These are phyloP conservation scores for Gaeumannomyces tritici DNA, from an alignment of 2,329 filamentous ascomycete species.

Conservation along the genomic window DNA sequence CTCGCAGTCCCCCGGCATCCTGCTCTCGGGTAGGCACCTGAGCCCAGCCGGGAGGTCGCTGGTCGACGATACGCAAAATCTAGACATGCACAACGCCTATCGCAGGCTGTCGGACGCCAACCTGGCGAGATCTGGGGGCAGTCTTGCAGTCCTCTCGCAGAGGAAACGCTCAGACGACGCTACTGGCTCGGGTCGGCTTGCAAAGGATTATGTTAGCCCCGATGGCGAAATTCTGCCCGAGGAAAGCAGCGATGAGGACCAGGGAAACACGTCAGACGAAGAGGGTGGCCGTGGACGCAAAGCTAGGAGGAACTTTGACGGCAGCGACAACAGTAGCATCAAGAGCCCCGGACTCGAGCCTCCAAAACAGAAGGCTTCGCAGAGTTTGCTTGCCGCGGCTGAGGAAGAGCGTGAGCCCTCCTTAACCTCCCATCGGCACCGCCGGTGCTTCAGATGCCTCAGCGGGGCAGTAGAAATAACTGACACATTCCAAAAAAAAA, in stretches of 20 bases:
- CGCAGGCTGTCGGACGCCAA: constrained; percentile 63
- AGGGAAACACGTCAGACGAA: constrained; percentile 48
- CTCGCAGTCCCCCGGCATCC: constrained; percentile 34
- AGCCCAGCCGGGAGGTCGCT: constrained; percentile 29
- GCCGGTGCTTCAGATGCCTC: neutral
- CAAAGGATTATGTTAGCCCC: constrained; percentile 57
- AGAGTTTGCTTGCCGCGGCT: constrained; percentile 61
- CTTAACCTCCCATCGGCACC: neutral
- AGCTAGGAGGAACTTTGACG: constrained; percentile 35
- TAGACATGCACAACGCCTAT: constrained; percentile 64
- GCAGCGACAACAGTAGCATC: constrained; percentile 21
- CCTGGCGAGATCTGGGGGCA: constrained; percentile 53
- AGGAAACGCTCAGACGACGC: constrained; percentile 35
- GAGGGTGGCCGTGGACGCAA: constrained; percentile 55
- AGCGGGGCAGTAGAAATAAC: neutral
- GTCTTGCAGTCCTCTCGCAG: constrained; percentile 50
- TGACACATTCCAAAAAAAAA: neutral
- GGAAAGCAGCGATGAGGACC: constrained; percentile 58
- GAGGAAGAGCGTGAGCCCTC: constrained; percentile 67
- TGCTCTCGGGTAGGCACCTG: constrained; percentile 23
- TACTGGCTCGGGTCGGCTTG: constrained; percentile 43
- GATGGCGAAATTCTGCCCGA: constrained; percentile 57
- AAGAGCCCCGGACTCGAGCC: constrained; percentile 22
- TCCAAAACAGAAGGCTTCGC: constrained; percentile 20
- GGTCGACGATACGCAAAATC: constrained; percentile 48